phyloP scores from a whole-genome alignment of 768 basidiomycete genomes.

The Suillus plorans region DNA sequence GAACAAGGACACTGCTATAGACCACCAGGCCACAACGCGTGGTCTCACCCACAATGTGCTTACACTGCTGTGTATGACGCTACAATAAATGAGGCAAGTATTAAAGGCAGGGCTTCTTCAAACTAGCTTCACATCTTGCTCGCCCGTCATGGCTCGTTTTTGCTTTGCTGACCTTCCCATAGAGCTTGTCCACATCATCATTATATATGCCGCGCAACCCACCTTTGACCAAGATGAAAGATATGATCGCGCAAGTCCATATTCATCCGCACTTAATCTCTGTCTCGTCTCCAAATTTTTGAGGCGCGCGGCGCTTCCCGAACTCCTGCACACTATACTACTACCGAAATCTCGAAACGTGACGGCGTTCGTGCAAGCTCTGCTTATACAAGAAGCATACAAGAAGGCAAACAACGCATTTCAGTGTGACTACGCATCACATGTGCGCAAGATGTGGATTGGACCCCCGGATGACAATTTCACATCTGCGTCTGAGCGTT shows the following conservation, averaged over 20 bases:
- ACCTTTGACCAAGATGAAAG: constrained; percentile 7
- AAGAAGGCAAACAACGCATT: not conserved
- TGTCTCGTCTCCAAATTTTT: constrained; percentile 33
- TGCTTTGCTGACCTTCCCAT: constrained; percentile 29
- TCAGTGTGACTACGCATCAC: constrained; percentile 24
- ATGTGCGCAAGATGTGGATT: constrained; percentile 24
- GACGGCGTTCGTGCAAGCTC: not conserved
- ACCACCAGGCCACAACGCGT: not conserved
- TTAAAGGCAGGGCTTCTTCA: not conserved
- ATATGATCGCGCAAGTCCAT: constrained; percentile 3
- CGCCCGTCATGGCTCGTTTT: not conserved
- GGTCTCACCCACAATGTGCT: too few relatives aligned
- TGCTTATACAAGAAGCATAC: not conserved
- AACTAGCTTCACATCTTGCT: not conserved
- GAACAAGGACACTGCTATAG: not conserved
- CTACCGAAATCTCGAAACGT: not conserved
- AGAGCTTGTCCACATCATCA: constrained; percentile 36
- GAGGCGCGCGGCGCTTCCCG: constrained; percentile 35
- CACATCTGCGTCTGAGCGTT: not conserved
- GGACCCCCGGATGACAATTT: not conserved
- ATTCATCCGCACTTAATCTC: constrained; percentile 30
- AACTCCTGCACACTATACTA: not conserved
- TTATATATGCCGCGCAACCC: constrained; percentile 30
- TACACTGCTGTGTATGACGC: too few relatives aligned
- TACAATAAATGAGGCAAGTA: not conserved